Evolutionary conservation across 108 stramenopile genomes (phyloP).

Genomic region (Fragilariopsis cylindrus): DNA sequence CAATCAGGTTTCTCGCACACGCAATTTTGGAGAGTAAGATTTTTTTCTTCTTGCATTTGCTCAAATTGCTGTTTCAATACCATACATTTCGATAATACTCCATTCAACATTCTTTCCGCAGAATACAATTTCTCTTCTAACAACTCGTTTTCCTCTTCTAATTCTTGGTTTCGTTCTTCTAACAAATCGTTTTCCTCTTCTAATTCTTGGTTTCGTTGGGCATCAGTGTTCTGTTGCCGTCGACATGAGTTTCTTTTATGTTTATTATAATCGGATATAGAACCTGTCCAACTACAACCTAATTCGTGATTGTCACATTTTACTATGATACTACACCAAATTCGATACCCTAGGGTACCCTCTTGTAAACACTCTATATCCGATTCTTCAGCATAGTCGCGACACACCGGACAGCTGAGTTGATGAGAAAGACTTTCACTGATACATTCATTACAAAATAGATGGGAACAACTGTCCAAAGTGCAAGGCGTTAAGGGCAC

Average conservation of each 20-base stretch:
- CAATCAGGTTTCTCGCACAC: neutral
- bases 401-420: neutral
- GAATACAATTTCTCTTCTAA: neutral
- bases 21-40: too few species aligned
- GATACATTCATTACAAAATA: conserved; percentile 28
- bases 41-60: neutral
- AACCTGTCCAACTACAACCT: conserved; percentile 30
- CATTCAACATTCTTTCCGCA: too few species aligned
- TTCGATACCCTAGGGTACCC: conserved; percentile 14
- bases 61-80: neutral
- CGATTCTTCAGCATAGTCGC: neutral
- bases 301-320: conserved; percentile 26
- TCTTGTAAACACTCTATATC: neutral
- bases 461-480: conserved; percentile 21
- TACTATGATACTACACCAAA: conserved; percentile 26
- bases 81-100: neutral
- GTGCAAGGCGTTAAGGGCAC: conserved; percentile 18
- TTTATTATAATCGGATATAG: conserved; percentile 14
- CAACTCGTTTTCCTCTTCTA: neutral
- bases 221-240: neutral
- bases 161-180: conserved; percentile 7
- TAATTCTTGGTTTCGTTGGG: conserved; percentile 6
- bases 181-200: neutral
- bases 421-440: conserved; percentile 11
- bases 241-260: conserved; percentile 16